phyloP scores from a whole-genome alignment of 148 eudicot genomes.

The Rhododendron williamsianum region DNA sequence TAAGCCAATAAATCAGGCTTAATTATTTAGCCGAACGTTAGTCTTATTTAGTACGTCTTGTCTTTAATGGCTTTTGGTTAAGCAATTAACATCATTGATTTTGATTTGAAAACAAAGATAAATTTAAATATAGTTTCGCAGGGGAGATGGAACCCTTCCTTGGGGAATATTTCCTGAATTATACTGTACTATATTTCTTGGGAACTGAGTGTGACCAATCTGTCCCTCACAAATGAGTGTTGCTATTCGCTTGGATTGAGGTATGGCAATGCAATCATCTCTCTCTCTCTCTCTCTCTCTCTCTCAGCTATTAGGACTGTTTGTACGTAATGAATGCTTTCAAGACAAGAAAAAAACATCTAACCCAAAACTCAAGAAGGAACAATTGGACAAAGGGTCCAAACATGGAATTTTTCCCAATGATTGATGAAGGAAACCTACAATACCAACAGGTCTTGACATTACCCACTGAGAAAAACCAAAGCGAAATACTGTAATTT shows the following conservation, averaged over 20 bases:
- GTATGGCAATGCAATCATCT: not conserved
- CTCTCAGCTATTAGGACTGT: not conserved
- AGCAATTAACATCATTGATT: slow-evolving; percentile 5
- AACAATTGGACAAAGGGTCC: not conserved
- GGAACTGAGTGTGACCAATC: slow-evolving; percentile 1
- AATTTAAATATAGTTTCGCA: not conserved
- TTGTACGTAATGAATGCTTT: not conserved
- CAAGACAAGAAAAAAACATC: not conserved
- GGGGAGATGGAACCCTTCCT: not conserved
- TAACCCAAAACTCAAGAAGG: not conserved
- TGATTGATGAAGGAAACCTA: slow-evolving; percentile 10
- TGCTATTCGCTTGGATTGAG: not conserved
- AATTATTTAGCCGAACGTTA: too few relatives aligned
- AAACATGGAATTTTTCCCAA: slow-evolving; percentile 7
- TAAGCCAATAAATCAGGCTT: too few relatives aligned
- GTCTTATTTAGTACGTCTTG: not conserved
- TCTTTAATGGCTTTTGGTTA: not conserved
- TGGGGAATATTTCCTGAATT: slow-evolving; percentile 4
- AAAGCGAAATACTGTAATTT: not conserved
- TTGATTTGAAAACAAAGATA: not conserved
- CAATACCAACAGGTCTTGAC: not conserved
- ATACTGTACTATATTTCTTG: not conserved
- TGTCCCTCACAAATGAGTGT: slow-evolving; percentile 7
- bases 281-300: not conserved
- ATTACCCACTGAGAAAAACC: not conserved